Base-by-base conservation (phyloP, 2,329 filamentous ascomycete species). In the Alternaria gaisen region DNA sequence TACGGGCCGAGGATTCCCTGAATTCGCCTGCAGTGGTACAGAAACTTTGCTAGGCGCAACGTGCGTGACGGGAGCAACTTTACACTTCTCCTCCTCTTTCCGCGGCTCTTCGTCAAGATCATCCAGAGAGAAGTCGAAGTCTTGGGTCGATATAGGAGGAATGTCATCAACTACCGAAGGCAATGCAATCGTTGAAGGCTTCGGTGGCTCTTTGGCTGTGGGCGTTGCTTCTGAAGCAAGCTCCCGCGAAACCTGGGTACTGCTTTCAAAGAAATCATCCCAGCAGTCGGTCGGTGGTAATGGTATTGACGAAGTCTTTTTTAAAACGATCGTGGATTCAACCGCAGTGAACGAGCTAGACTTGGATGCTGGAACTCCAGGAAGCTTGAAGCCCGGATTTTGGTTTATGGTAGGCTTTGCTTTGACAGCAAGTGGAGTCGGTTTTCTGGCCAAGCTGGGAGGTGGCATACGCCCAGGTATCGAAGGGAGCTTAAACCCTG, bases 171-270 rank as follows among this genome's bases (percentile, higher is more conserved):
- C 34, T 4, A 52, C n/a, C 5, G 59, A 28, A 1, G 28, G 16
- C 12, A 50, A 47, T 5, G 20, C 18, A 10, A n/a, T 20, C 10
- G 16, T 2, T 32, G 8, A 47, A 3, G 38, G 40, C 16, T 36
- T 58, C 28, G 22, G 30, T 34, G 22, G 10, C 5, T 16, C 10
- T 22, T 8, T 4, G 9, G 8, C n/a, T 8, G n/a, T 26, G 14
- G 34, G 7, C 4, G 8, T 28, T 18, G 10, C 26, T 14, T 74
- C 74, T 16, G 58, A 60, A 3, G 70, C 71, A 9, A 83, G 67
- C 32, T 83, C 81, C 9, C 81, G 76, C 7, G 80, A 80, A 36
- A 83, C 80, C 59, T 83, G 81, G 0, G 81, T 81, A 36, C 76
- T 79, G 58, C 76, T 81, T n/a, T 79, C 81, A 2, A 83, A 70